Evolutionary conservation across 805 yeast species (phyloP), one percentile per base, ranked within the genome.

Genomic region (Ogataea ramenticola): DNA sequence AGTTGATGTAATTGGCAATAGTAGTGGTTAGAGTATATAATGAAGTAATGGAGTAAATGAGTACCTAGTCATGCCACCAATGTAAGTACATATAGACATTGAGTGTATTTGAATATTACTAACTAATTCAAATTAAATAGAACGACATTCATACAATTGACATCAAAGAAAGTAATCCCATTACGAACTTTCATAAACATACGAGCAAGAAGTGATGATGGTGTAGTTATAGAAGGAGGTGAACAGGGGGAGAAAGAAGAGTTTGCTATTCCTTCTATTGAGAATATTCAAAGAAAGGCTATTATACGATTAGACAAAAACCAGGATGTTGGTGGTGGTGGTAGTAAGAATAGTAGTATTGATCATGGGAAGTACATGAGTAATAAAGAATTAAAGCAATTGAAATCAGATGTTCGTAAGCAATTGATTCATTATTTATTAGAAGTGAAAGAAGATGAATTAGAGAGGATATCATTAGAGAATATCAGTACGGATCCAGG

Each of bases 141-240:
- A 55, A 56, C 6, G 50, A 62, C 24, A 56, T 54, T 45, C 43
- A 57, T n/a, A 41, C 38, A 16, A 31, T 57, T 11, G 44, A 50
- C 1, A 38, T 45, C 14, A 29, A 40, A 1, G 42, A 24, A 42
- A 39, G 55, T 47, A 14, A 22, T 60, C 3, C 54, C 63, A 1
- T 46, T 57, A 5, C 44, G 64, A 17, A 55, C 62, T 1, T 61
- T 58, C 36, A 45, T 60, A 12, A 58, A 60, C 34, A 39, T 53
- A 15, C 45, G 50, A 15, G 38, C 49, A 11, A 27, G 49, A n/a
- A n/a, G n/a, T n/a, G n/a, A n/a, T n/a, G n/a, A n/a, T n/a, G n/a
- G n/a, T n/a, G n/a, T n/a, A n/a, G n/a, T n/a, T n/a, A 22, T n/a
- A 5, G 17, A 16, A 16, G 39, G 14, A 14, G 21, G 37, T 33